Evolutionary conservation across 2,329 filamentous ascomycete species (phyloP).

Genomic region (Triangularia setosa): DNA sequence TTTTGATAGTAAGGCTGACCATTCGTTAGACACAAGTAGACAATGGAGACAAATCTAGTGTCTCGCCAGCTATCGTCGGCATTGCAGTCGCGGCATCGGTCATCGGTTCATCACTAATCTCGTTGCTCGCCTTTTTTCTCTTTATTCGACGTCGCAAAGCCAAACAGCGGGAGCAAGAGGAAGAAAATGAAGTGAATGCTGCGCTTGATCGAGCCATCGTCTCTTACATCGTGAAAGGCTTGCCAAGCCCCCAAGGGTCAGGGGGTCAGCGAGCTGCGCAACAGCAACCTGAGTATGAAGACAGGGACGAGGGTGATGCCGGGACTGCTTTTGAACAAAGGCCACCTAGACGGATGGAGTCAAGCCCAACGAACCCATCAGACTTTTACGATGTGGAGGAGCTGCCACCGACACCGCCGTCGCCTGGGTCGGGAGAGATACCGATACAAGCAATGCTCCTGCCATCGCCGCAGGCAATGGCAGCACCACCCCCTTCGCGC

Average conservation of each 20-base stretch:
- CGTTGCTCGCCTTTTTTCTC: slow-evolving; percentile 30
- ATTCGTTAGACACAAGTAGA: neutral
- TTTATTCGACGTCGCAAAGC: slow-evolving; percentile 18
- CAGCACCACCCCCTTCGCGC: neutral
- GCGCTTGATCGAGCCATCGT: slow-evolving; percentile 24
- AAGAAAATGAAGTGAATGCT: slow-evolving; percentile 19
- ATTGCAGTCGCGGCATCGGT: slow-evolving; percentile 33
- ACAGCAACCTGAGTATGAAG: neutral
- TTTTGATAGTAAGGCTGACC: neutral
- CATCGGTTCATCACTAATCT: slow-evolving; percentile 33
- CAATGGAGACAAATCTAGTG: slow-evolving; percentile 1
- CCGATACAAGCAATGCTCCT: neutral
- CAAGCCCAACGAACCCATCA: neutral
- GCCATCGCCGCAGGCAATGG: neutral
- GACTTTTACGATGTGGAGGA: neutral
- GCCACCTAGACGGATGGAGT: neutral
- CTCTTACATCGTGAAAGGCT: slow-evolving; percentile 25
- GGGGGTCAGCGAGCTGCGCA: neutral
- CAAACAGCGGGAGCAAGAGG: slow-evolving; percentile 16
- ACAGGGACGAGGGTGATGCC: slow-evolving; percentile 1
- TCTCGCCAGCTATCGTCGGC: slow-evolving; percentile 31
- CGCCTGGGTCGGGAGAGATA: neutral
- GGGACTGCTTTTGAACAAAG: neutral
- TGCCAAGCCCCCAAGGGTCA: neutral
- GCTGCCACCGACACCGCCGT: neutral